Base-by-base conservation (phyloP, 2,329 filamentous ascomycete species). In the Fusarium sp. region DNA sequence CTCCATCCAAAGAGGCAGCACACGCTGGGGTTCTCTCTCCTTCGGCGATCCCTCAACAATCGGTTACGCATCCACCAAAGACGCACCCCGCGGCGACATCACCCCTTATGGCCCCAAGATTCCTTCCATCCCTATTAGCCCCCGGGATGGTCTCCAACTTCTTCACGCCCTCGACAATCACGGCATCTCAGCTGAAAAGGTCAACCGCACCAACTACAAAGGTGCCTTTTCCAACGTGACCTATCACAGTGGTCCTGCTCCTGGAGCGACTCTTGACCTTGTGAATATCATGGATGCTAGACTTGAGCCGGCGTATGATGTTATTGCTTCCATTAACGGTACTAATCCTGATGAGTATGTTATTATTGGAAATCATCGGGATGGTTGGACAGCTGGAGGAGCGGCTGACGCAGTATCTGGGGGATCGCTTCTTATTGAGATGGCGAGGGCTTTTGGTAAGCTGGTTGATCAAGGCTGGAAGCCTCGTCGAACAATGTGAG, bases 331-430 rank as follows among this genome's bases (percentile, higher is more conserved):
- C 1, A 74, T 77, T 4, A 83, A 84, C 54, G 77, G 73, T 23
- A 83, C 78, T 3, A 78, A 81, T 44, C 77, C 81, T 0, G 70
- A 75, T 33, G 71, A 81, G 37, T 83, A 84, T 8, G 76, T 86
- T 18, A 76, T 86, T 28, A 78, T 86, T 24, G 84, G 84, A 6
- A 86, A 86, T 37, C 85, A 86, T 61, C 80, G 84, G 13, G 85
- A 87, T 74, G 85, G 85, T 0, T 87, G 85, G 85, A 84, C 86
- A 12, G 77, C 84, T 26, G 84, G 85, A 8, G 85, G 84, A 6
- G 85, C 84, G 2, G 82, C 81, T 1, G 85, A 87, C 53, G 84
- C 85, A 3, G 86, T 86, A 42, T 84, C 81, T 12, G 85, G 85
- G 2, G 82, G 80, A 5, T 82, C 84, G 2, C 79, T 85, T 5